Conservation (phyloP, 2,329 filamentous ascomycete genomes). For the Onygena corvina region DNA sequence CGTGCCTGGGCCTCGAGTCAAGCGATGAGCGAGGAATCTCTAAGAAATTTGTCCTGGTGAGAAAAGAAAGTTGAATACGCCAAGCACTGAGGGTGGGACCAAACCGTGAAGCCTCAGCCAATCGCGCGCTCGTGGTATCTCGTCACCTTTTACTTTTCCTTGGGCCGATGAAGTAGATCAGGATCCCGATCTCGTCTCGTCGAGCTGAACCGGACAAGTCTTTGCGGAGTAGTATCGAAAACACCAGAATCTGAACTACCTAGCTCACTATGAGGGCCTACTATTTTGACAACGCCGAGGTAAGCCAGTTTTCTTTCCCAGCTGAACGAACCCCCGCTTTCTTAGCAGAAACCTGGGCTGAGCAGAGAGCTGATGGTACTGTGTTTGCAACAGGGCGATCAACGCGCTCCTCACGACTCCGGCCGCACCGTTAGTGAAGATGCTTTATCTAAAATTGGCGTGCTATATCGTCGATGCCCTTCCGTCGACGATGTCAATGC, state of each 20-base stretch:
- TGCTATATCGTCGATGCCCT: slow-evolving; percentile 62
- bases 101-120: not conserved
- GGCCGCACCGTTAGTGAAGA: slow-evolving; percentile 53
- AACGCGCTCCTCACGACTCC: slow-evolving; percentile 81
- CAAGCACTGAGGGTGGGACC: not conserved
- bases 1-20: too few species aligned
- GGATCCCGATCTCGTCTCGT: too few species aligned
- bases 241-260: too few species aligned
- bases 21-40: too few species aligned
- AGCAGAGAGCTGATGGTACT: slow-evolving; percentile 11
- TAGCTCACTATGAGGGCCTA: slow-evolving; percentile 53
- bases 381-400: slow-evolving; percentile 60
- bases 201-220: too few species aligned
- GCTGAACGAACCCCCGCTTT: not conserved
- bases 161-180: not conserved
- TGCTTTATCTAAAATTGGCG: slow-evolving; percentile 62
- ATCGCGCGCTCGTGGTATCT: not conserved
- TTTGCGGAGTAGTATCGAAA: too few species aligned
- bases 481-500: slow-evolving; percentile 55
- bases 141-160: not conserved
- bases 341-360: not conserved
- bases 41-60: not conserved
- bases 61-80: not conserved
- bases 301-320: slow-evolving; percentile 24
- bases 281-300: slow-evolving; percentile 56